Percentiles rank a stretch among this genome's conserved stretches.
Evolutionary conservation across 495 filamentous ascomycete species (phyloP).

Genomic region (Aspergillus olivimuriae): DNA sequence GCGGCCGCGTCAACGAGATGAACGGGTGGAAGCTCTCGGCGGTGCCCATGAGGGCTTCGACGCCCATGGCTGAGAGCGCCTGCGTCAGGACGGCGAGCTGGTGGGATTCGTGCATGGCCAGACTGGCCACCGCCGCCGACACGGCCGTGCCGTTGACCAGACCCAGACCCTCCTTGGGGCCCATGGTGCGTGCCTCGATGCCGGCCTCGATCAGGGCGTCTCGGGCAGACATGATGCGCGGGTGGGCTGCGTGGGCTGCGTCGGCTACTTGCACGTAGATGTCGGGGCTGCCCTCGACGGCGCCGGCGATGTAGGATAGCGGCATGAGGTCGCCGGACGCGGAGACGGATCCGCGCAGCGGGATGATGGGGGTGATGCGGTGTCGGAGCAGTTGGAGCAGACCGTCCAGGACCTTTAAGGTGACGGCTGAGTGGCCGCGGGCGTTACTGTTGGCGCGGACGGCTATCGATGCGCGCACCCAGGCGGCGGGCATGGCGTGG

Average conservation of each 20-base stretch:
- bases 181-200: constrained; percentile 14
- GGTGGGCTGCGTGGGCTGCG: background rate
- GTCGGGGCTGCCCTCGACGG: constrained; percentile 50
- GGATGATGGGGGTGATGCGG: constrained; percentile 47
- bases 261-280: constrained; percentile 15
- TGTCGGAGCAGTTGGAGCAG: constrained; percentile 40
- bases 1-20: constrained; percentile 51
- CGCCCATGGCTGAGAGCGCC: constrained; percentile 42
- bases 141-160: constrained; percentile 63
- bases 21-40: constrained; percentile 54
- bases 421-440: constrained; percentile 53
- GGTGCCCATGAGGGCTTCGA: constrained; percentile 43
- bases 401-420: constrained; percentile 40
- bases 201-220: constrained; percentile 14
- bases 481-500: constrained; percentile 41
- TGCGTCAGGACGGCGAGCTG: constrained; percentile 54
- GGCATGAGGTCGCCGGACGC: constrained; percentile 59
- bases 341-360: constrained; percentile 54
- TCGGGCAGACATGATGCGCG: constrained; percentile 13
- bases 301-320: constrained; percentile 54
- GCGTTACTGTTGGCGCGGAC: constrained; percentile 51
- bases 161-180: constrained; percentile 52
- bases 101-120: constrained; percentile 53
- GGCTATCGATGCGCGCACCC: constrained; percentile 51
- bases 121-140: constrained; percentile 44